These are phyloP conservation scores for Phaeosphaeria sp. DNA, from an alignment of 2,329 filamentous ascomycete genomes.

Conservation along the genomic window DNA sequence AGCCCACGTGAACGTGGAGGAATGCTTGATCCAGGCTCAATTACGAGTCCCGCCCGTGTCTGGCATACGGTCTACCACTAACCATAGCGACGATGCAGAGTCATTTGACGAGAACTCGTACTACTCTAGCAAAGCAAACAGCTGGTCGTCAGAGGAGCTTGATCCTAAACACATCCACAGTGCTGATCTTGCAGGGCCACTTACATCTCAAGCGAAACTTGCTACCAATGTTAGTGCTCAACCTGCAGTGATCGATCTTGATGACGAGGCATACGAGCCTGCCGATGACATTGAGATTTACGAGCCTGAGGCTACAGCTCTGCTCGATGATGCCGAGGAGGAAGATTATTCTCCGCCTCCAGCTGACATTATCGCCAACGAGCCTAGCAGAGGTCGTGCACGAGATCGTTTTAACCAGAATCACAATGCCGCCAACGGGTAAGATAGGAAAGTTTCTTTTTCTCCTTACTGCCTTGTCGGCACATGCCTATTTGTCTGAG, in stretches of 20 bases:
- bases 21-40: conserved; percentile 64
- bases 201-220: conserved; percentile 35
- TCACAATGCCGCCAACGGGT: conserved; percentile 38
- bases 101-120: conserved; percentile 94
- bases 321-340: conserved; percentile 46
- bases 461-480: conserved; percentile 9
- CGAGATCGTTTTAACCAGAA: conserved; percentile 25
- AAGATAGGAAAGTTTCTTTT: conserved; percentile 19
- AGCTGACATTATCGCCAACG: conserved; percentile 44
- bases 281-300: conserved; percentile 49
- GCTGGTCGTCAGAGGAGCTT: conserved; percentile 67
- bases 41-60: conserved; percentile 74
- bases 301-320: conserved; percentile 39
- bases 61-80: conserved; percentile 60
- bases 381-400: conserved; percentile 33
- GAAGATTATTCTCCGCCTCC: conserved; percentile 55
- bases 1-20: conserved; percentile 50
- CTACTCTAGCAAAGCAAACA: conserved; percentile 89
- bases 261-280: conserved; percentile 48
- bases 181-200: conserved; percentile 37
- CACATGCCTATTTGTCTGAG: conserved; percentile 20
- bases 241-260: conserved; percentile 43
- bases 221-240: conserved; percentile 25
- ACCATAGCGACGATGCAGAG: conserved; percentile 73
- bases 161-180: conserved; percentile 32